A percentile compares a stretch with the other conserved stretches of the same genome.
Conservation (phyloP, 805 yeast genomes). For the Wickerhamiella australiensis region DNA sequence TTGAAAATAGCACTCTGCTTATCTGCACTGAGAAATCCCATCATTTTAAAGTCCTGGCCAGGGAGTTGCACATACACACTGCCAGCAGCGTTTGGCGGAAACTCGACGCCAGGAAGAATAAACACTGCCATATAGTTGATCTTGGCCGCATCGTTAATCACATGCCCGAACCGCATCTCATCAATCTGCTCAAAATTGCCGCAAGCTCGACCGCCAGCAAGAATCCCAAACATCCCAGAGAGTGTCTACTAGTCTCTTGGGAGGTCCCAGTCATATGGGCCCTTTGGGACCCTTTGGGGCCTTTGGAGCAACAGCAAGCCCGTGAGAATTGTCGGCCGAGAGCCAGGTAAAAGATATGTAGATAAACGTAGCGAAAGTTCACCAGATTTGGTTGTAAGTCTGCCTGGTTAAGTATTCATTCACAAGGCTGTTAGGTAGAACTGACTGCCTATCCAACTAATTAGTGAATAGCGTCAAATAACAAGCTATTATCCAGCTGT, state of each 20-base stretch:
- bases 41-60: conserved; percentile 32
- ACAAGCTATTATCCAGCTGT: no score
- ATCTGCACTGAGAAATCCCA: conserved; percentile 30
- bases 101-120: conserved; percentile 64
- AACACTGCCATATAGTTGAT: conserved; percentile 75
- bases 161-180: conserved; percentile 50
- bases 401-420: no score
- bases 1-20: conserved; percentile 91
- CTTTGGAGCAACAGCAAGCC: not conserved
- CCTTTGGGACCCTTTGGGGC: no score
- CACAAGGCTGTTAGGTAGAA: no score
- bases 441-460: no score
- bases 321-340: no score
- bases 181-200: conserved; percentile 47
- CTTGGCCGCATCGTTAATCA: conserved; percentile 48
- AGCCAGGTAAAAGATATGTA: no score
- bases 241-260: not conserved
- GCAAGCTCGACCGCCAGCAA: conserved; percentile 60
- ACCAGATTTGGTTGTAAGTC: no score
- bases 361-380: no score
- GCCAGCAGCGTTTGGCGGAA: conserved; percentile 64
- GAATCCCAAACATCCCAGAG: conserved; percentile 53
- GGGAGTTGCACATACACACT: conserved; percentile 81
- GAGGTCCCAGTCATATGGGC: not conserved
- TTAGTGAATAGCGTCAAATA: no score